Evolutionary conservation across 495 filamentous ascomycete species (phyloP), one percentile per base, ranked within the genome.

Genomic region (Lasiosphaeria ovina): DNA sequence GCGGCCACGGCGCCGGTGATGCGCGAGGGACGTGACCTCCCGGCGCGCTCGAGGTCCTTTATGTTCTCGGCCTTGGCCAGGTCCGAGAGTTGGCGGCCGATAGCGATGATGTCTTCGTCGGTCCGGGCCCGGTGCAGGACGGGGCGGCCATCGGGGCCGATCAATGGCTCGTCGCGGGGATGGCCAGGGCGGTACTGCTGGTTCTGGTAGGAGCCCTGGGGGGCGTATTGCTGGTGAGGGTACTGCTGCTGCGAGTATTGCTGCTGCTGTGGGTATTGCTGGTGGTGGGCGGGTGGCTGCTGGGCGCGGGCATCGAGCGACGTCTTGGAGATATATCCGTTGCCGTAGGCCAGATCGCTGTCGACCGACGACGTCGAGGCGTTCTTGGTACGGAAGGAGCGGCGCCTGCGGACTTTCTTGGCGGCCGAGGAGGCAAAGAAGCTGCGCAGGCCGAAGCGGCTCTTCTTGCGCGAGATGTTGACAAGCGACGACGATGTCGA

Each of bases 271-370:
- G 40, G 65, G 31, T 60, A 60, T 31, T 16, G 62, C 14, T 57
- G 64, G 50, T 38, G 62, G 33, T 61, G 62, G 31, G 38, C 49
- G 57, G 38, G 9, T 11, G n/a, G 38, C 16, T 31, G 45, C 16
- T 33, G 61, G 31, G 59, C 66, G 33, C 62, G 60, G 51, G 63
- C 61, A 11, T 62, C 64, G 31, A 73, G 65, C 35, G 72, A 72
- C 0, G 61, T 69, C 45, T 72, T 67, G 35, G 78, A 77, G 48
- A 83, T 70, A 61, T 81, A 85, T 8, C 81, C 82, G 16, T 70
- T 76, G 38, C 82, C 82, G 60, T 85, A 85, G 31, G 81, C 82
- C 48, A 85, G 64, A 54, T 83, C 81, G 47, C 75, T 77, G 53
- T 81, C 76, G 44, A 83, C 70, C 4, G 77, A 78, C 6, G 76